Conservation (phyloP, 768 basidiomycete genomes). For the Macrolepiota dolichaula region DNA sequence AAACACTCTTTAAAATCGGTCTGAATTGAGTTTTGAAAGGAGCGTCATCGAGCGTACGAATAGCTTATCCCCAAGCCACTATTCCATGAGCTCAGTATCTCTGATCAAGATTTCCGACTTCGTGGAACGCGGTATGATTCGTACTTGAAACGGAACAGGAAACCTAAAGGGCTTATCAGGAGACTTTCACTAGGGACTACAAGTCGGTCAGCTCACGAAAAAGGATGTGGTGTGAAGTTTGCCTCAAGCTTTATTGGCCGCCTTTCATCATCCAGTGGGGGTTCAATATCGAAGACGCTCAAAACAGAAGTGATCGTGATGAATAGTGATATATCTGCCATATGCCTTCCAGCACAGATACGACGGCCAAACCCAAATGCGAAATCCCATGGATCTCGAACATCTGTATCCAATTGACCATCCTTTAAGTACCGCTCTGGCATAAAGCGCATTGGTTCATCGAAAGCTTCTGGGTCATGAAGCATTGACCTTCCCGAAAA, state of each 20-base stretch:
- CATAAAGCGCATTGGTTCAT: constrained; percentile 21
- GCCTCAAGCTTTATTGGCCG: not conserved
- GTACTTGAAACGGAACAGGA: constrained; percentile 1
- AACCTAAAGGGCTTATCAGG: not conserved
- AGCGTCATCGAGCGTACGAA: too few relatives aligned
- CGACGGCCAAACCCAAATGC: constrained; percentile 27
- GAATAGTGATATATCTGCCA: constrained; percentile 16
- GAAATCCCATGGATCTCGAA: constrained; percentile 19
- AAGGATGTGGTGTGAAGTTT: not conserved
- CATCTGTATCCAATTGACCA: constrained; percentile 17
- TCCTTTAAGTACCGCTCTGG: constrained; percentile 27
- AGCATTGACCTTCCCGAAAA: constrained; percentile 19
- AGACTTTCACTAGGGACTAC: not conserved
- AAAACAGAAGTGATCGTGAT: constrained; percentile 15
- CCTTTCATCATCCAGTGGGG: constrained; percentile 13
- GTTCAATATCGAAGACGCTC: constrained; percentile 15
- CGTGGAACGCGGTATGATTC: not conserved
- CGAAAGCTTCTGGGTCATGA: constrained; percentile 21
- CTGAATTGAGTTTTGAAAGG: too few relatives aligned
- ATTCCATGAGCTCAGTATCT: not conserved
- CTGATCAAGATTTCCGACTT: not conserved
- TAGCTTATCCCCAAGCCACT: too few relatives aligned
- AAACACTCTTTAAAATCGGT: too few relatives aligned
- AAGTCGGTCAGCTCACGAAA: not conserved
- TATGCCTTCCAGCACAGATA: constrained; percentile 19